Conservation (phyloP, 345 rosid species). For the Chamaenerion angustifolium region DNA sequence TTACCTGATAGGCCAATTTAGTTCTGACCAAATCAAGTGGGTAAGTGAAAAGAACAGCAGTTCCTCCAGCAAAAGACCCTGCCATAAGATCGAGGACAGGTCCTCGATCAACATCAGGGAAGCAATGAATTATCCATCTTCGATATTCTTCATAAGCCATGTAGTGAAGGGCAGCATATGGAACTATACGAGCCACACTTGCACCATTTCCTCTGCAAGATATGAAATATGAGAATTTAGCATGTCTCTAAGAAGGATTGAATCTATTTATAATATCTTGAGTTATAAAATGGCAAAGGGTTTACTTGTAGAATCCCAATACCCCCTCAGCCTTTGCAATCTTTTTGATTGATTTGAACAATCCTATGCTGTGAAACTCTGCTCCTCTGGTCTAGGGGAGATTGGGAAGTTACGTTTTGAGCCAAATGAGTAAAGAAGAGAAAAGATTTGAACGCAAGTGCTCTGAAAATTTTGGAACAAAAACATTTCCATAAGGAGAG, state of each 20-base stretch:
- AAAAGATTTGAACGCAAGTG: background rate
- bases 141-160: constrained; percentile 92
- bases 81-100: constrained; percentile 87
- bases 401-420: constrained; percentile 9
- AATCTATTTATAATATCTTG: background rate
- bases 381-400: constrained; percentile 58
- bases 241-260: constrained; percentile 2
- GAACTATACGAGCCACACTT: constrained; percentile 85
- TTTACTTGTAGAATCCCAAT: constrained; percentile 78
- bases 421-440: background rate
- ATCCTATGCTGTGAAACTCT: constrained; percentile 60
- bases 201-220: constrained; percentile 76
- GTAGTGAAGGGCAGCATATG: constrained; percentile 91
- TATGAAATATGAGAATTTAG: constrained; percentile 4
- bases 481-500: background rate
- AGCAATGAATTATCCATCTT: constrained; percentile 61
- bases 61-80: constrained; percentile 87
- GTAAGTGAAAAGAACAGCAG: constrained; percentile 82
- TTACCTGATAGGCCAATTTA: constrained; percentile 86
- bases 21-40: constrained; percentile 87
- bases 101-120: constrained; percentile 56
- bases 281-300: constrained; percentile 9
- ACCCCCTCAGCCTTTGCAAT: constrained; percentile 69
- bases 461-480: background rate
- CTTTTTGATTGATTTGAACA: constrained; percentile 57